phyloP scores from a whole-genome alignment of 202 grass and related monocot genomes.

The Brachypodium distachyon region DNA sequence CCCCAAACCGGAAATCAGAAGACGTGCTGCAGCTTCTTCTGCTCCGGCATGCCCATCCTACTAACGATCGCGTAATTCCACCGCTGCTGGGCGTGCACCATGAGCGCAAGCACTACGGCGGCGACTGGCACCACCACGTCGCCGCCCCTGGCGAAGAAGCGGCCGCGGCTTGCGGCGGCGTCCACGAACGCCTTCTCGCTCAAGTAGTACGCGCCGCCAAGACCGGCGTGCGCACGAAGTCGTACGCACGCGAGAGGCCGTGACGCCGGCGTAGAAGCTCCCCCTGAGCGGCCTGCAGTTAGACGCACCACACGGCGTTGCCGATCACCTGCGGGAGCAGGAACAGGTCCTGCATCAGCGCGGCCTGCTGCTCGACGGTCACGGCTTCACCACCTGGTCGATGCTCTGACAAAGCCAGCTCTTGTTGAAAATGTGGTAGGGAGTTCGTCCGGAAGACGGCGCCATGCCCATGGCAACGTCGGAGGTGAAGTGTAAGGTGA shows the following conservation, averaged over 20 bases:
- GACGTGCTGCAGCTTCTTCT: constrained; percentile 69
- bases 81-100: constrained; percentile 69
- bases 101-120: constrained; percentile 36
- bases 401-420: constrained; percentile 46
- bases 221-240: constrained; percentile 43
- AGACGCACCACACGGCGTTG: constrained; percentile 73
- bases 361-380: constrained; percentile 60
- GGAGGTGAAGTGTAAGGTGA: not conserved
- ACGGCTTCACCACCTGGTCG: constrained; percentile 65
- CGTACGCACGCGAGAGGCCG: constrained; percentile 62
- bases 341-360: constrained; percentile 70
- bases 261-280: constrained; percentile 66
- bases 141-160: constrained; percentile 61
- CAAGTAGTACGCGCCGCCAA: constrained; percentile 58
- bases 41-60: constrained; percentile 44
- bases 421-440: constrained; percentile 35
- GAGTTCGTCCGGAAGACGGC: constrained; percentile 2
- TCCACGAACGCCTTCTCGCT: constrained; percentile 75
- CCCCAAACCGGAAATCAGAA: too few species aligned
- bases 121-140: constrained; percentile 64
- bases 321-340: constrained; percentile 77
- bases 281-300: constrained; percentile 60
- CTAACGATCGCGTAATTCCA: constrained; percentile 81
- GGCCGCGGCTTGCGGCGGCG: constrained; percentile 32
- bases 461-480: not conserved